Evolutionary conservation across 192 early-diverging fungal species (phyloP).

Genomic region (Coemansia asiatica): DNA sequence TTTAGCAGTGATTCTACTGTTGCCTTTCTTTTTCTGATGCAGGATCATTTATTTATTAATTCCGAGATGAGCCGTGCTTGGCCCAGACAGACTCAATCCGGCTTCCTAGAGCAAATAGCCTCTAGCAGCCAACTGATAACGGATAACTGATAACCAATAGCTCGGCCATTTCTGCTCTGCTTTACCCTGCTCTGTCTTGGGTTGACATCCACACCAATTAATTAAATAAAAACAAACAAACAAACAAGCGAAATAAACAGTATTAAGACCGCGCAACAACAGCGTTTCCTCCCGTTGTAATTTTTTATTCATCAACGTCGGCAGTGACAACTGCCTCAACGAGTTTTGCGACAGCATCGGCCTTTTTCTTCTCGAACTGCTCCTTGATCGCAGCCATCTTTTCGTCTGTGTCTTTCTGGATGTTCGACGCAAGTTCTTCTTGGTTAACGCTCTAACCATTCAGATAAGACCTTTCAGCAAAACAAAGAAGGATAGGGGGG

Average conservation of each 20-base stretch:
- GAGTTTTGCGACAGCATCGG: constrained; percentile 32
- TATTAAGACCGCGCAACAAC: neutral
- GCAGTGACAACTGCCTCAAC: constrained; percentile 31
- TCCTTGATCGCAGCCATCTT: constrained; percentile 28
- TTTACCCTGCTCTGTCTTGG: neutral
- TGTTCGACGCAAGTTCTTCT: constrained; percentile 29
- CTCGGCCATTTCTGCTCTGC: too few species aligned
- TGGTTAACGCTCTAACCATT: constrained; percentile 30
- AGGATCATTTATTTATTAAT: neutral
- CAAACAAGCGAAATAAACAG: neutral
- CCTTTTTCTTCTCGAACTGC: constrained; percentile 50
- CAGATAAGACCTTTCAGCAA: neutral
- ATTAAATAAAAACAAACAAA: too few species aligned
- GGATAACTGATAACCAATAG: too few species aligned
- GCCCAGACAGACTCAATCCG: neutral
- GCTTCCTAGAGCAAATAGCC: neutral
- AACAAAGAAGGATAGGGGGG: neutral
- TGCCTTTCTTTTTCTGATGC: neutral
- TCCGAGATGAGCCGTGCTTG: neutral
- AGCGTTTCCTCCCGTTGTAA: neutral
- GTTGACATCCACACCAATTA: neutral
- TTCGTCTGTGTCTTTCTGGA: constrained; percentile 39
- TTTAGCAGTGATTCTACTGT: neutral
- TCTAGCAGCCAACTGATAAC: too few species aligned
- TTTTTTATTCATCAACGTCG: neutral